Evolutionary conservation across 2,329 filamentous ascomycete species (phyloP).

Genomic region (Exserohilum turcica): DNA sequence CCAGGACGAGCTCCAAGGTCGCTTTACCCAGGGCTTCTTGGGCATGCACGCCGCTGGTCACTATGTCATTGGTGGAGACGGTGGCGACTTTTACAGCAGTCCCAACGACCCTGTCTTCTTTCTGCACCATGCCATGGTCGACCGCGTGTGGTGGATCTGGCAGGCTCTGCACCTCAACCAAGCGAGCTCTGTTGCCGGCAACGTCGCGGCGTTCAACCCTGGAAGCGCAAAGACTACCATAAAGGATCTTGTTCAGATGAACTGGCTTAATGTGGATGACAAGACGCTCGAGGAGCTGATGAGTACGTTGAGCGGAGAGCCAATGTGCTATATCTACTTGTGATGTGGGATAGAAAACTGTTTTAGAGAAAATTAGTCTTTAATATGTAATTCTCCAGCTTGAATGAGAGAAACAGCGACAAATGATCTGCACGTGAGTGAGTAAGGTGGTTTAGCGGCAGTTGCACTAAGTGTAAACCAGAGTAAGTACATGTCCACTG

Average conservation of each 20-base stretch:
- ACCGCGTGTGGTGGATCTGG: constrained; percentile 56
- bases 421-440: too few relatives aligned
- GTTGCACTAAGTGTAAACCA: background rate
- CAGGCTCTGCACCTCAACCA: constrained; percentile 38
- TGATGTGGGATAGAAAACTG: background rate
- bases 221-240: constrained; percentile 52
- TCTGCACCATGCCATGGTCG: constrained; percentile 55
- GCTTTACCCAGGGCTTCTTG: constrained; percentile 22
- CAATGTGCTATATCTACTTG: constrained; percentile 54
- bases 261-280: constrained; percentile 36
- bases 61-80: constrained; percentile 31
- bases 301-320: constrained; percentile 49
- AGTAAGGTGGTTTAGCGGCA: too few relatives aligned
- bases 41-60: constrained; percentile 52
- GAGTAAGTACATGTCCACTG: background rate
- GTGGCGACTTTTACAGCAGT: constrained; percentile 51
- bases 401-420: too few relatives aligned
- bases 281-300: constrained; percentile 44
- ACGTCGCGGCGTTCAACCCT: constrained; percentile 52
- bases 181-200: constrained; percentile 30
- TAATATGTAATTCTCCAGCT: background rate
- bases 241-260: constrained; percentile 50
- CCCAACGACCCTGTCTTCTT: constrained; percentile 55
- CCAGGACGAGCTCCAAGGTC: constrained; percentile 38
- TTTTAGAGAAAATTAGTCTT: too few relatives aligned